Evolutionary conservation across 2,329 filamentous ascomycete species (phyloP).

Genomic region (Paraconiothyrium brasiliense): DNA sequence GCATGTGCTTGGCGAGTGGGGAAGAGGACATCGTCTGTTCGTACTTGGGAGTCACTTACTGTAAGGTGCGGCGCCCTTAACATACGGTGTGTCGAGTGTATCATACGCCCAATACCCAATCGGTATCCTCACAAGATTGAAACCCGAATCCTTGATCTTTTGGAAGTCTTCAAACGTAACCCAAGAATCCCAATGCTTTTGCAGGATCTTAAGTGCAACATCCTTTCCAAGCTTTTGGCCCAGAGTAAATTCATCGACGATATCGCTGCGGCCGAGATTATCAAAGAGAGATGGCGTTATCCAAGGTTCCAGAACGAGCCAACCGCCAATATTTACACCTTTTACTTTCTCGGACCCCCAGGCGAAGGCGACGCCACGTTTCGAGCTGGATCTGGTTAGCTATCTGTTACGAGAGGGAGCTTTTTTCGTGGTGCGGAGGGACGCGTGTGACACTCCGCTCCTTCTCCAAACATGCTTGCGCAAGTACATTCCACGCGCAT

Average conservation of each 20-base stretch:
- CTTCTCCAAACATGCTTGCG: neutral
- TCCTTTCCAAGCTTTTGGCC: conserved; percentile 59
- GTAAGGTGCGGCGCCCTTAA: conserved; percentile 61
- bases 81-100: conserved; percentile 60
- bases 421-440: no score
- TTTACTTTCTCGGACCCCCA: conserved; percentile 62
- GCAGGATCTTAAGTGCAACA: conserved; percentile 55
- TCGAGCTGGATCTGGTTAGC: conserved; percentile 36
- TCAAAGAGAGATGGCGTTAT: conserved; percentile 68
- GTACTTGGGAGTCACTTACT: neutral
- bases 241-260: conserved; percentile 64
- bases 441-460: neutral
- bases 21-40: neutral
- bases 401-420: neutral
- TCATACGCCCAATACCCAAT: conserved; percentile 69
- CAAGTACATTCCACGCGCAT: conserved; percentile 9
- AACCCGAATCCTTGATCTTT: conserved; percentile 64
- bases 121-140: conserved; percentile 68
- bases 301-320: conserved; percentile 62
- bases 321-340: conserved; percentile 62
- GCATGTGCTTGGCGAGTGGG: neutral
- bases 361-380: conserved; percentile 53
- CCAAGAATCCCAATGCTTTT: conserved; percentile 62
- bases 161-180: conserved; percentile 63
- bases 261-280: conserved; percentile 38